Conservation (phyloP, 2,329 filamentous ascomycete genomes). For the Cytospora piceae region DNA sequence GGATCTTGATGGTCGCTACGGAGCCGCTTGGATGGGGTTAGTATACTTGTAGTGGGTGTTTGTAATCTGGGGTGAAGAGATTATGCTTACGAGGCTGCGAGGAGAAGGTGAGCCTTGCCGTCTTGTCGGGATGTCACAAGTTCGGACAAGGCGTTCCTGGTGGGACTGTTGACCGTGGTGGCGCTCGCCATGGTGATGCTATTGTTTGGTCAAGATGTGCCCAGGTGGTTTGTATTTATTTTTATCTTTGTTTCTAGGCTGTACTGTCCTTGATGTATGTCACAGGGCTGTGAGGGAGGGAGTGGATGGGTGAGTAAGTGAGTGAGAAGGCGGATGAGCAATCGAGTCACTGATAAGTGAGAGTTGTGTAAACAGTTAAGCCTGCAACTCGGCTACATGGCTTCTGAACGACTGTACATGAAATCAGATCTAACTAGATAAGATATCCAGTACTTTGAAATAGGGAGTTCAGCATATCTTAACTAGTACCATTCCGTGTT, state of each 20-base stretch:
- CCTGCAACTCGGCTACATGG: neutral
- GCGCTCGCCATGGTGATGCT: conserved; percentile 4
- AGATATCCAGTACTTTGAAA: neutral
- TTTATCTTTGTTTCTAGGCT: neutral
- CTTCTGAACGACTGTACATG: neutral
- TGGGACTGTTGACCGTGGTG: neutral
- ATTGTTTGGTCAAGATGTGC: neutral
- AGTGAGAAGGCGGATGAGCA: conserved; percentile 8
- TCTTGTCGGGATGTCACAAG: conserved; percentile 22
- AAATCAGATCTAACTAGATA: neutral
- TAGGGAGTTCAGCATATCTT: too few relatives aligned
- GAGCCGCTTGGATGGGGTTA: conserved; percentile 43
- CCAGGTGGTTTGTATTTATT: neutral
- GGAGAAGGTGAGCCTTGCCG: conserved; percentile 29
- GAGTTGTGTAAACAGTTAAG: neutral
- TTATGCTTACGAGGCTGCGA: conserved; percentile 22
- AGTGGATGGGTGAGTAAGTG: too few relatives aligned
- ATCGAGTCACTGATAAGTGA: conserved; percentile 10
- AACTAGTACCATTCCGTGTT: too few relatives aligned
- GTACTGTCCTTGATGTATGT: neutral
- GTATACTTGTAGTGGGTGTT: too few relatives aligned
- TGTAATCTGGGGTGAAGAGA: too few relatives aligned
- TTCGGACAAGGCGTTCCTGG: conserved; percentile 16
- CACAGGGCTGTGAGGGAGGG: too few relatives aligned
- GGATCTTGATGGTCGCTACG: conserved; percentile 88